A percentile compares a stretch with the other conserved stretches of the same genome.
phyloP scores from a whole-genome alignment of 768 basidiomycete genomes.

The Baorangia bicolor region DNA sequence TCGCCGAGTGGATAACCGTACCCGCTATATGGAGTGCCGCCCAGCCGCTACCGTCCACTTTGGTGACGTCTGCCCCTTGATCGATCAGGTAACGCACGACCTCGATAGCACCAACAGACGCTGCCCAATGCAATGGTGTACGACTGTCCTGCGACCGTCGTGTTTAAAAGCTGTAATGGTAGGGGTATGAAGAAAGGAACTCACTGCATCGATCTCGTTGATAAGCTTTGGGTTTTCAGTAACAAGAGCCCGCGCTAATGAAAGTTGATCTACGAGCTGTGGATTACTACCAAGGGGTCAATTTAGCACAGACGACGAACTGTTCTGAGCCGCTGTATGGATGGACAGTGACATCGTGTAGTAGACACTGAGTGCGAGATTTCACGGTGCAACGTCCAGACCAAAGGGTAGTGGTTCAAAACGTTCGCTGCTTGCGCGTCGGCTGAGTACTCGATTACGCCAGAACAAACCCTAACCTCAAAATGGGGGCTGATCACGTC shows the following conservation, averaged over 20 bases:
- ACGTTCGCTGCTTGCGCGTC: constrained; percentile 11
- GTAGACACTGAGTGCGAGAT: not conserved
- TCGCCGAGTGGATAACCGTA: constrained; percentile 23
- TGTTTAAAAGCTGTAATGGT: not conserved
- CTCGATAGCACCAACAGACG: constrained; percentile 68
- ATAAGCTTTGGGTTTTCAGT: constrained; percentile 60
- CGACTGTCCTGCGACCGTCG: constrained; percentile 58
- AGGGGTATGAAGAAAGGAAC: not conserved
- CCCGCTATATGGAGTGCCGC: constrained; percentile 79
- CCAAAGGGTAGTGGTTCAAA: not conserved
- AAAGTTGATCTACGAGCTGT: constrained; percentile 56
- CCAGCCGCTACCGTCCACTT: constrained; percentile 69
- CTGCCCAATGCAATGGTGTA: constrained; percentile 85
- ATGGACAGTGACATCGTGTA: constrained; percentile 44
- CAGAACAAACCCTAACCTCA: constrained; percentile 24
- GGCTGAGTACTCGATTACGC: not conserved
- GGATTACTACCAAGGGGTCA: not conserved
- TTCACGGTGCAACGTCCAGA: not conserved
- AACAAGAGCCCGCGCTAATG: constrained; percentile 65
- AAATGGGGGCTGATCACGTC: constrained; percentile 15
- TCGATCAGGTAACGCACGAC: constrained; percentile 68
- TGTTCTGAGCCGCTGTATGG: constrained; percentile 70
- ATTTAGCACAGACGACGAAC: constrained; percentile 31
- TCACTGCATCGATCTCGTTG: constrained; percentile 63
- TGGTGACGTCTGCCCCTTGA: constrained; percentile 65